These are phyloP conservation scores for Pterulicium gracile DNA, from an alignment of 1,284 basidiomycete genomes.

Conservation along the genomic window DNA sequence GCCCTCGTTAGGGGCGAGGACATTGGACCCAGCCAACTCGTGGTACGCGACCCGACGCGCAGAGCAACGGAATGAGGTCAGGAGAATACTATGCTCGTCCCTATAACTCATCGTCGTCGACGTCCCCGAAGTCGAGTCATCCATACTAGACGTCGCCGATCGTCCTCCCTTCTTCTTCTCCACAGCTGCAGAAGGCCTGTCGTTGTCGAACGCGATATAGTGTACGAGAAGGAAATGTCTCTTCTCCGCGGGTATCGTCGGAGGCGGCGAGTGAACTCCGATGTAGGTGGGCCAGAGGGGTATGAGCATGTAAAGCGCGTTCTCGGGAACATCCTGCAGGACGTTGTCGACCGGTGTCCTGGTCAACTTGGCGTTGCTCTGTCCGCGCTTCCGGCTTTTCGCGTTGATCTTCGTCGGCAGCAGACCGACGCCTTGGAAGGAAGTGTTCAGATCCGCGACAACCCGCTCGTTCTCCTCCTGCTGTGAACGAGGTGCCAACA, in stretches of 20 bases:
- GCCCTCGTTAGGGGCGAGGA: conserved; percentile 62
- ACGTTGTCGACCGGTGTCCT: conserved; percentile 31
- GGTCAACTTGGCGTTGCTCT: conserved; percentile 13
- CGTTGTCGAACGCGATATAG: conserved; percentile 38
- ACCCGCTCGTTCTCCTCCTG: conserved; percentile 58
- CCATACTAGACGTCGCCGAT: conserved; percentile 25
- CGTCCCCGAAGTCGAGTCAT: conserved; percentile 13
- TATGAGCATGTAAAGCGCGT: conserved; percentile 70
- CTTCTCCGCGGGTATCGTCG: conserved; percentile 36
- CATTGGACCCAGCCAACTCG: conserved; percentile 57
- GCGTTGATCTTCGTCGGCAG: conserved; percentile 42
- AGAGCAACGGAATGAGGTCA: conserved; percentile 52
- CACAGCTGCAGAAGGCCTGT: conserved; percentile 6
- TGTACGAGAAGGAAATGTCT: conserved; percentile 66
- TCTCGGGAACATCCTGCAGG: conserved; percentile 51
- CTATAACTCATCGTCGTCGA: conserved; percentile 28
- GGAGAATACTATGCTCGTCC: conserved; percentile 27
- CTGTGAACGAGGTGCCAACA: conserved; percentile 46
- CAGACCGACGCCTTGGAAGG: conserved; percentile 68
- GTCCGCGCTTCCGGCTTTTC: conserved; percentile 4
- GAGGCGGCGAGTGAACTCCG: conserved; percentile 28
- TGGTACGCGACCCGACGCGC: conserved; percentile 58
- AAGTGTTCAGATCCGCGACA: conserved; percentile 57
- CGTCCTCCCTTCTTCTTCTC: conserved; percentile 19
- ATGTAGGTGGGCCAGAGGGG: conserved; percentile 73